Base-by-base conservation (phyloP, 768 basidiomycete genomes). In the Calocera cornea region DNA sequence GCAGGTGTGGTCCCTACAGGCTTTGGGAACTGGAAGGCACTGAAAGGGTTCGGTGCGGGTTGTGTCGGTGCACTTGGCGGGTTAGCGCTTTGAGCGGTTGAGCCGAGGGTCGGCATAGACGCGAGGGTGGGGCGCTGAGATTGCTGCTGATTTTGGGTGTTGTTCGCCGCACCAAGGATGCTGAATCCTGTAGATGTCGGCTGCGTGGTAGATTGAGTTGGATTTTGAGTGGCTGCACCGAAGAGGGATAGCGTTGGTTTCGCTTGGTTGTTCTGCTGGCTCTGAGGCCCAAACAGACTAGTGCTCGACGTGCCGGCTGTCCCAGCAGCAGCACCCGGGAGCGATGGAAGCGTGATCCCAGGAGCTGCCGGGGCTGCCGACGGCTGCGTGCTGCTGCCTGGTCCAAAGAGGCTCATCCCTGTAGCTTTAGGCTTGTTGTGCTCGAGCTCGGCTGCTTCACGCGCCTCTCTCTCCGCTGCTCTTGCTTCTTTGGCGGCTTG, bases 391-490 rank as follows among this genome's bases (percentile, higher is more conserved):
- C 8, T 27, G 14, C 5, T 60, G 7, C 31, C 22, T 16, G 27
- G 14, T 29, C 27, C 24, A 19, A 60, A 60, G 14, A 60, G 22
- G 19, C 54, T 29, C 54, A 60, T 60, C 31, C 54, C 54, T 27
- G 54, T 31, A 11, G 54, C 54, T 33, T 27, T 2, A 10, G 54
- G 27, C 31, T 60, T 27, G 31, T 60, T 27, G 31, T 22, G 54
- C 2, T 5, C 24, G 54, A 60, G 54, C 31, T 60, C 54, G 11
- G 11, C 54, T 12, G 54, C 54, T 60, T 60, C 54, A 7, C 54
- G 54, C 54, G 54, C 54, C 31, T 60, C 54, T 60, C 54, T 60
- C 31, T 60, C 54, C 19, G 54, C 54, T 29, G 54, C 54, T 60
- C 54, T 60, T 12, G 54, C 54, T 60, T 60, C 54, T 33, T 60